phyloP scores from a whole-genome alignment of 176 grass and related monocot species.

The Stipa capillata region DNA sequence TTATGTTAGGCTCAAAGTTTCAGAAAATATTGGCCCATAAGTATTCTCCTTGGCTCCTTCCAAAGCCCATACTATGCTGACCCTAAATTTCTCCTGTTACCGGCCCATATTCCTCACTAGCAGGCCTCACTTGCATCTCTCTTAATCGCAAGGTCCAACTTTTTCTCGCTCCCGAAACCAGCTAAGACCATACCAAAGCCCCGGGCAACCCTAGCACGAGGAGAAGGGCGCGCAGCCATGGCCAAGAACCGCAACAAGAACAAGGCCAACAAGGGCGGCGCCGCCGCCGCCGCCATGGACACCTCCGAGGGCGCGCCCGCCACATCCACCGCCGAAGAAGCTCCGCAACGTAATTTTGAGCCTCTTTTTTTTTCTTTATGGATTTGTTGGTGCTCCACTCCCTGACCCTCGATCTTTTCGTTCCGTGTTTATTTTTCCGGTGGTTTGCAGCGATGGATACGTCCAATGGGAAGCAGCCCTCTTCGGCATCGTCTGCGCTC shows the following conservation, averaged over 20 bases:
- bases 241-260: constrained; percentile 72
- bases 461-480: constrained; percentile 26
- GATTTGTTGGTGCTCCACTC: background rate
- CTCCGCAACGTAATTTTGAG: constrained; percentile 32
- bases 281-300: constrained; percentile 37
- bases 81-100: background rate
- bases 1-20: background rate
- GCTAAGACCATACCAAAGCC: background rate
- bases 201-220: constrained; percentile 45
- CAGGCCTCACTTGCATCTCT: background rate
- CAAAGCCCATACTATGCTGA: background rate
- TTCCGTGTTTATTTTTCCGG: background rate
- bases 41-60: background rate
- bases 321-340: background rate
- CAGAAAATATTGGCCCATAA: background rate
- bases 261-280: constrained; percentile 27
- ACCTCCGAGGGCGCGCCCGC: constrained; percentile 24
- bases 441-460: constrained; percentile 66
- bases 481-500: constrained; percentile 13
- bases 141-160: background rate
- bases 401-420: background rate
- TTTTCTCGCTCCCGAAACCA: too few species aligned
- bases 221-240: constrained; percentile 38
- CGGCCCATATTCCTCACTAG: background rate
- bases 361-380: background rate